Percentiles rank a stretch among this genome's conserved stretches.
phyloP scores from a whole-genome alignment of 73 alveolate genomes.

The Tetrahymena thermophila region DNA sequence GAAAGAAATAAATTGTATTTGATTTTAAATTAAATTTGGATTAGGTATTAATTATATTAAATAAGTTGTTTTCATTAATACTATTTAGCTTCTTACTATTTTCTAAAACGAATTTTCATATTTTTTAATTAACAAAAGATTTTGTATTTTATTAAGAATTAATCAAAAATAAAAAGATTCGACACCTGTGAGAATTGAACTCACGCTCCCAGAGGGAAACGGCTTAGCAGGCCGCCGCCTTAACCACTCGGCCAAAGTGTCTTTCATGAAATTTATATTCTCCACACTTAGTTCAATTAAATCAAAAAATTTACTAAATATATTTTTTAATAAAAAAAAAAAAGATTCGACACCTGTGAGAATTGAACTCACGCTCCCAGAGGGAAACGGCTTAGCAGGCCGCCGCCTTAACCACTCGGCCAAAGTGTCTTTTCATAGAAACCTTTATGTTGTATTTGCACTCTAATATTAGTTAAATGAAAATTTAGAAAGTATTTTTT shows the following conservation, averaged over 20 bases:
- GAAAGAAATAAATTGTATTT: too few species aligned
- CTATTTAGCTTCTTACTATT: too few species aligned
- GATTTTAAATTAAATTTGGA: too few species aligned
- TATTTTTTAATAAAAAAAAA: not conserved
- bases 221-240: constrained; percentile 88
- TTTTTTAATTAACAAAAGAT: not conserved
- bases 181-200: constrained; percentile 4
- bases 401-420: constrained; percentile 93
- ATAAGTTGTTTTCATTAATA: too few species aligned
- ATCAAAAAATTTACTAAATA: not conserved
- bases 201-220: constrained; percentile 25
- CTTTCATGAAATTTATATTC: not conserved
- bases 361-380: constrained; percentile 1
- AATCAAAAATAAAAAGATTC: not conserved
- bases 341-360: not conserved
- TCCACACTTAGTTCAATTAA: not conserved
- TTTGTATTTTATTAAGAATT: not conserved
- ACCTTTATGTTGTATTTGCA: not conserved
- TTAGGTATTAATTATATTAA: too few species aligned
- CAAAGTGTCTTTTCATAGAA: constrained; percentile 44
- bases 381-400: constrained; percentile 72
- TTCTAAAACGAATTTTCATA: too few species aligned
- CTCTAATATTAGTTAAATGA: not conserved
- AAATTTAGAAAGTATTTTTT: too few species aligned
- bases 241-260: constrained; percentile 88